Evolutionary conservation across 2,329 filamentous ascomycete genomes (phyloP), one percentile per base, ranked within the genome.

Genomic region (Hawksworthiomyces lignivorus): DNA sequence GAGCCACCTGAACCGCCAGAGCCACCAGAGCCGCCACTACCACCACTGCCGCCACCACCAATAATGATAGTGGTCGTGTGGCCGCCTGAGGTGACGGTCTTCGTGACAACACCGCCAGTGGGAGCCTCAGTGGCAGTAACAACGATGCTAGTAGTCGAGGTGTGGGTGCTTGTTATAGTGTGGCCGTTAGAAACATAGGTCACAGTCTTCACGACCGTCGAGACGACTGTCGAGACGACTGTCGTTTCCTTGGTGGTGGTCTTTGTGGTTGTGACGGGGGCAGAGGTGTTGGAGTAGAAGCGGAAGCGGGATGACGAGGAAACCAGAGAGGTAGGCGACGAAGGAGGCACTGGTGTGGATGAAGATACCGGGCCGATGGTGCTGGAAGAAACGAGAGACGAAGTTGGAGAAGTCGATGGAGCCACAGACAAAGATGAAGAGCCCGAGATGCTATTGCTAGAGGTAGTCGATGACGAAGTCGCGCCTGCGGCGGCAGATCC

Each of bases 81-180:
- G n/a, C n/a, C n/a, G n/a, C n/a, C n/a, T n/a, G n/a, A n/a, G 7
- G 24, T n/a, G 10, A 6, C 18, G 5, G 31, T 35, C n/a, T 30
- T 19, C 5, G 31, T 41, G 12, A n/a, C 24, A 31, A 12, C 39
- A n/a, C n/a, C n/a, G n/a, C n/a, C 24, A 26, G 24, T 26, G 24
- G 24, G 8, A 8, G 24, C 24, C 24, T 26, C 24, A 4, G 24
- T 26, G 24, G 12, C 26, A 9, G 26, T 24, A 19, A 31, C 32
- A 24, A 26, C 19, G 11, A 21, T 32, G 22, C 30, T 36, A 12
- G 41, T 41, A 12, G 43, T 45, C 17, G 43, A n/a, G n/a, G n/a
- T n/a, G n/a, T 41, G 7, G 11, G 41, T 28, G 22, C 15, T 41
- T 19, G 28, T 37, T 35, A 38, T 47, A 14, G 44, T 49, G 32